Percentiles rank a stretch among this genome's conserved stretches.
These are phyloP conservation scores for Helicocarpus griseus DNA, from an alignment of 2,329 filamentous ascomycete genomes.

Conservation along the genomic window DNA sequence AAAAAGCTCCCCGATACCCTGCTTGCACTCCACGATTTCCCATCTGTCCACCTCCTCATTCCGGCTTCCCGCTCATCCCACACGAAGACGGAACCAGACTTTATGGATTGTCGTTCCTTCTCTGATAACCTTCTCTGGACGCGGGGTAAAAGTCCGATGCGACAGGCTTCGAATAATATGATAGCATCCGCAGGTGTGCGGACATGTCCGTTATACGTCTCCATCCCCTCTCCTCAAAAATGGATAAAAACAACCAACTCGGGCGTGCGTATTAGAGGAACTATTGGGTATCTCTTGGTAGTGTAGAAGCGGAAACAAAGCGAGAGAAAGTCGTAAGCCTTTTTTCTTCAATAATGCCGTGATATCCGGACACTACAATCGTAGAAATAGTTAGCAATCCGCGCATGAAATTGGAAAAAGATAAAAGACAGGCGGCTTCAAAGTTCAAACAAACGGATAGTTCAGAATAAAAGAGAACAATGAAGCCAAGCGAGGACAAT, in stretches of 20 bases:
- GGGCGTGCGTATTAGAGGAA: neutral
- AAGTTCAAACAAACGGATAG: neutral
- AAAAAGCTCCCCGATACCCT: conserved; percentile 94
- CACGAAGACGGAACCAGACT: conserved; percentile 96
- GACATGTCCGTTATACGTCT: conserved; percentile 92
- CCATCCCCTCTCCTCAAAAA: conserved; percentile 48
- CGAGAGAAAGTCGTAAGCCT: neutral
- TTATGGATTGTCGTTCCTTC: conserved; percentile 92
- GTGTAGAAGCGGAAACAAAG: neutral
- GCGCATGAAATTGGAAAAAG: neutral
- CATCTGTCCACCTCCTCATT: conserved; percentile 97
- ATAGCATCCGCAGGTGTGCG: conserved; percentile 95
- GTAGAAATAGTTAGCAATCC: neutral
- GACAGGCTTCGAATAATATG: conserved; percentile 95
- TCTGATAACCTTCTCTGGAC: conserved; percentile 90
- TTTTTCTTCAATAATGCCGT: neutral
- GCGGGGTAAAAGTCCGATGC: conserved; percentile 76
- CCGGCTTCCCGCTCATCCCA: conserved; percentile 98
- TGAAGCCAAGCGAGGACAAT: neutral
- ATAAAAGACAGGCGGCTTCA: neutral
- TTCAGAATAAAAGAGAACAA: too few species aligned
- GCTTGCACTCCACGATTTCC: conserved; percentile 98
- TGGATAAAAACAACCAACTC: neutral
- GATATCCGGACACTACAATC: neutral
- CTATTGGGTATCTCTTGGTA: neutral